Conservation (phyloP, 352 stramenopile genomes). For the Pythium plurisporium region DNA sequence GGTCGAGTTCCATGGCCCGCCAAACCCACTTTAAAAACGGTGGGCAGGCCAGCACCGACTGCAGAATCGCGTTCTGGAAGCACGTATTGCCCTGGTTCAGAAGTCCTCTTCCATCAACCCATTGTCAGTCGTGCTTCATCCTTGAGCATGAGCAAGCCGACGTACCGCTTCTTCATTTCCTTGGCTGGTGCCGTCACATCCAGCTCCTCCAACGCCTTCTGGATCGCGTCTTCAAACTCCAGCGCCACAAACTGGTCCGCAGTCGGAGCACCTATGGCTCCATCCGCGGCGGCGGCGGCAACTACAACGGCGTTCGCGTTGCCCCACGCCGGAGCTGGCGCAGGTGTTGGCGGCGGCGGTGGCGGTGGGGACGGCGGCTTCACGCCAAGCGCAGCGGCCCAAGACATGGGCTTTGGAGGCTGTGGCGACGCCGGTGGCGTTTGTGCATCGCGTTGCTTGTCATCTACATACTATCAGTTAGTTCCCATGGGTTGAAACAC, state of each 20-base stretch:
- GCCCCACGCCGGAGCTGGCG: constrained; percentile 24
- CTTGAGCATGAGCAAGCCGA: not conserved
- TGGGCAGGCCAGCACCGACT: constrained; percentile 72
- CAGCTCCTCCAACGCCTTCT: constrained; percentile 48
- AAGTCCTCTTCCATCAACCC: constrained; percentile 36
- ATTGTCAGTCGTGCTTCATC: not conserved
- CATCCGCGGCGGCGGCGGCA: not conserved
- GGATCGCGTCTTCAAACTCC: constrained; percentile 63
- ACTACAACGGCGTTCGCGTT: constrained; percentile 7
- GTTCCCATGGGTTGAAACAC: constrained; percentile 14
- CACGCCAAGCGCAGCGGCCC: constrained; percentile 49
- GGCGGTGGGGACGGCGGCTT: constrained; percentile 27
- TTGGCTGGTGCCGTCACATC: constrained; percentile 57
- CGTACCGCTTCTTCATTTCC: constrained; percentile 81
- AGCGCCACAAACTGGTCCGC: constrained; percentile 17
- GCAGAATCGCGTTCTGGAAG: constrained; percentile 87
- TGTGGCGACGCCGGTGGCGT: not conserved
- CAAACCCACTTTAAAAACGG: constrained; percentile 76
- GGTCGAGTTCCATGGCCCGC: too few species aligned
- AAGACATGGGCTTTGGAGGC: constrained; percentile 41
- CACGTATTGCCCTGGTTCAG: constrained; percentile 87
- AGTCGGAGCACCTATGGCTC: not conserved
- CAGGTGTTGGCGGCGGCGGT: not conserved
- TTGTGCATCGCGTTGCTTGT: not conserved
- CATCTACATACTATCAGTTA: not conserved